Evolutionary conservation across 345 rosid species (phyloP), one percentile per base, ranked within the genome.

Genomic region (Eutrema japonicum): DNA sequence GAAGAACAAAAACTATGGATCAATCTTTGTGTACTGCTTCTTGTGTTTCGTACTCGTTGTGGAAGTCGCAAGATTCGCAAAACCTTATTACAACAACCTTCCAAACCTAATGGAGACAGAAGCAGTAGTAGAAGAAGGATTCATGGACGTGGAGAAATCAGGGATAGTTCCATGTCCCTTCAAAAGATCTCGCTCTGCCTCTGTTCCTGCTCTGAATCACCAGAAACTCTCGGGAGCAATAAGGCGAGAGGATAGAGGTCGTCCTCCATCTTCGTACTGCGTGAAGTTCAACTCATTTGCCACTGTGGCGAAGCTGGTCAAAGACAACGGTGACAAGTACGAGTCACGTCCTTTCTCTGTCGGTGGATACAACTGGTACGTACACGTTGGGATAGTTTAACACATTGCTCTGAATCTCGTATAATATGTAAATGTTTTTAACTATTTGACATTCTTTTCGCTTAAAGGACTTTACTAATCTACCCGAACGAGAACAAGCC

Each of bases 281-380:
- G 63, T 75, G 26, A 75, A 75, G 74, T 59, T 75, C 10, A 11
- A 68, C 43, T 61, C 68, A 36, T 75, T 75, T 68, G 56, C 46
- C 3, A 52, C 69, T 8, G 42, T 68, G 69, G 1, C 36, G 0
- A 68, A 68, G n/a, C 55, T 27, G 37, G 74, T 60, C 4, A 61
- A 52, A 60, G 33, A 16, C n/a, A 71, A 71, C 3, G 68, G 68
- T 45, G 79, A 14, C 63, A 61, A 68, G 64, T 75, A 61, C 22
- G 74, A 75, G 73, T 75, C 70, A 50, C 69, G 70, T 33, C 74
- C 79, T 35, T 75, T 68, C 69, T 38, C 74, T 11, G 40, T 40
- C 4, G 79, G 79, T 61, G 79, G 79, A 51, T 75, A 61, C 64
- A 75, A 75, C 0, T 75, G 79, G 74, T 75, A 67, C 26, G 61